Evolutionary conservation across 129 eudicot species (phyloP).

Genomic region (Chrysanthemum makinoi): DNA sequence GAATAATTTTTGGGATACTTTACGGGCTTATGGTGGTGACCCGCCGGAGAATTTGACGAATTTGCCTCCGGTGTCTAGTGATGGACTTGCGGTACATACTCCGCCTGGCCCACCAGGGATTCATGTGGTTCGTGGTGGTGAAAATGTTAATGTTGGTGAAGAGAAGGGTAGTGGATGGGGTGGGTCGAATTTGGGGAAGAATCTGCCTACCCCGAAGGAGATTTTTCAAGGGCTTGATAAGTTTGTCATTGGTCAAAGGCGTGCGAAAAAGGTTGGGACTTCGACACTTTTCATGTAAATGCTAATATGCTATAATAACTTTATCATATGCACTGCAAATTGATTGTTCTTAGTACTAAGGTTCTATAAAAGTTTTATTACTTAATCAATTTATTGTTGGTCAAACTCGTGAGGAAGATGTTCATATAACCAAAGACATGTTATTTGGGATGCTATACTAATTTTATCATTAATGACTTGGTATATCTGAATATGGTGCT

Average conservation of each 20-base stretch:
- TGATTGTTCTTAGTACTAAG: too few species aligned
- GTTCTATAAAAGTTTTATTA: too few species aligned
- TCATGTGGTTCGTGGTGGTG: conserved; percentile 44
- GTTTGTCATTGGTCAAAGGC: conserved; percentile 82
- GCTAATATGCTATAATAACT: too few species aligned
- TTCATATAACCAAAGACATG: too few species aligned
- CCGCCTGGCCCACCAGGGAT: conserved; percentile 85
- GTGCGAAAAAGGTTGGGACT: conserved; percentile 73
- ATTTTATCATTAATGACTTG: too few species aligned
- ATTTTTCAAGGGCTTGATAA: conserved; percentile 78
- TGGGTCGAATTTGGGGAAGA: conserved; percentile 77
- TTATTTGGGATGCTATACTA: too few species aligned
- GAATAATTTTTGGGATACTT: conserved; percentile 65
- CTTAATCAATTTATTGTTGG: too few species aligned
- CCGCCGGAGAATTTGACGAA: conserved; percentile 53
- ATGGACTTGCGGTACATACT: conserved; percentile 71
- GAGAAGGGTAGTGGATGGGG: conserved; percentile 73
- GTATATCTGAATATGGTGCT: too few species aligned
- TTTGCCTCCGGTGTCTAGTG: conserved; percentile 35
- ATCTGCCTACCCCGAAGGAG: conserved; percentile 88
- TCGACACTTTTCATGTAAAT: too few species aligned
- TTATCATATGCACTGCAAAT: too few species aligned
- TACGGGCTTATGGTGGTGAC: conserved; percentile 55
- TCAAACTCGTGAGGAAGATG: too few species aligned
- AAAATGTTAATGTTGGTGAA: conserved; percentile 31